These are phyloP conservation scores for Xanthoconium stramineum DNA, from an alignment of 768 basidiomycete genomes.

Conservation along the genomic window DNA sequence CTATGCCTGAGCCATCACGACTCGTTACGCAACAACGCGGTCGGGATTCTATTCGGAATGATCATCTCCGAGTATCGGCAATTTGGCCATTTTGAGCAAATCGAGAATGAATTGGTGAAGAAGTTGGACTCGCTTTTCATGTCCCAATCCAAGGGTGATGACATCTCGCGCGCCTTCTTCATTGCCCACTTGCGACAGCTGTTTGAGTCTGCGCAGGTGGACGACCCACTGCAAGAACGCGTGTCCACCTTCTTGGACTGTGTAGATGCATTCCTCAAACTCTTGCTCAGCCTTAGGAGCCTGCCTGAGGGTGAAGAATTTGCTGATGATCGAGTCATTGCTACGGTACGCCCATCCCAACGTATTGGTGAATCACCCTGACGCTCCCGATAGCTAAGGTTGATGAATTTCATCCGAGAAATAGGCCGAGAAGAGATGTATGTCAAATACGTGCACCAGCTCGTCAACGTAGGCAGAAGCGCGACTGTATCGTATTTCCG, in stretches of 20 bases:
- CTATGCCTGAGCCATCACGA: conserved; percentile 95
- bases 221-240: conserved; percentile 71
- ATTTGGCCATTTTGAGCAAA: conserved; percentile 78
- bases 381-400: conserved; percentile 53
- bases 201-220: conserved; percentile 83
- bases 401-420: conserved; percentile 92
- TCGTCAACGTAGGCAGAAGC: conserved; percentile 68
- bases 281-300: conserved; percentile 81
- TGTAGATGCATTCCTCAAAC: conserved; percentile 88
- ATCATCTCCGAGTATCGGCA: conserved; percentile 89
- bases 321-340: conserved; percentile 91
- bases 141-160: conserved; percentile 88
- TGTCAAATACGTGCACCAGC: conserved; percentile 93
- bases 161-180: conserved; percentile 91
- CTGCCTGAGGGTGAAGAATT: conserved; percentile 93
- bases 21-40: conserved; percentile 82
- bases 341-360: conserved; percentile 53
- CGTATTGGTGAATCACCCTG: conserved; percentile 4
- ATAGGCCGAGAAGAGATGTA: conserved; percentile 93
- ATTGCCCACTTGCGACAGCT: conserved; percentile 83
- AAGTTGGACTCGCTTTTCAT: conserved; percentile 90
- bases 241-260: conserved; percentile 84
- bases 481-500: background rate
- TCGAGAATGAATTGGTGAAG: conserved; percentile 90
- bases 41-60: conserved; percentile 93